Base-by-base conservation (phyloP, 2,329 filamentous ascomycete genomes). In the Claviceps sorghi region DNA sequence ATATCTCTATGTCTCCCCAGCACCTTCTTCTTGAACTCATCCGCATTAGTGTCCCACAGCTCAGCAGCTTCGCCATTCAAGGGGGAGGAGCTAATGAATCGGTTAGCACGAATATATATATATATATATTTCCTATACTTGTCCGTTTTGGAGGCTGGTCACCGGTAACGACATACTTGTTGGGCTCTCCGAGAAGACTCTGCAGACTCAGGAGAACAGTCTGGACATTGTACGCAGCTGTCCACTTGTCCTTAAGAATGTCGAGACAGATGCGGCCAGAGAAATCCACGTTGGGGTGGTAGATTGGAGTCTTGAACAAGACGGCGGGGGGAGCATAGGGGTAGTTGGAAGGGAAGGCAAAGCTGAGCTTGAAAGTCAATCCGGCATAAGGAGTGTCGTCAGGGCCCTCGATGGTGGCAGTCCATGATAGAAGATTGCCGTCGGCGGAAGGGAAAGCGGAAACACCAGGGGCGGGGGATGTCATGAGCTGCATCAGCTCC, bases 161-260 rank as follows among this genome's bases (percentile, higher is more conserved):
- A 51, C 30, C 11, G 29, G 9, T 2, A 13, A 41, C 21, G 45
- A 72, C 86, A 69, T 73, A 97, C 93, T 98, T 98, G 73, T 98
- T 98, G 38, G 93, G 93, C 71, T 98, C 93, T 29, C 91, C 93
- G 34, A 98, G 78, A 64, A 98, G 73, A 69, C 90, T 96, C 72
- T 98, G 93, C 69, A 98, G 71, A 61, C 91, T 97, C 62, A 98
- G 69, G 52, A 98, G 74, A 47, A 98, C 88, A 47, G 86, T 95
- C 69, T 94, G 88, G 56, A 95, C 89, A 65, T 97, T 97, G 77
- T 96, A 94, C 44, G 94, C 90, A 19, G 93, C 89, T 54, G 89
- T 95, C 93, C 93, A 98, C 74, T 96, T 96, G 69, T 97, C 93
- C 77, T 96, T 97, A 58, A 98, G 77, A 60, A 98, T 98, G 65